Evolutionary conservation across 164 flowering plant species (phyloP).

Genomic region (Berberis vulgaris): DNA sequence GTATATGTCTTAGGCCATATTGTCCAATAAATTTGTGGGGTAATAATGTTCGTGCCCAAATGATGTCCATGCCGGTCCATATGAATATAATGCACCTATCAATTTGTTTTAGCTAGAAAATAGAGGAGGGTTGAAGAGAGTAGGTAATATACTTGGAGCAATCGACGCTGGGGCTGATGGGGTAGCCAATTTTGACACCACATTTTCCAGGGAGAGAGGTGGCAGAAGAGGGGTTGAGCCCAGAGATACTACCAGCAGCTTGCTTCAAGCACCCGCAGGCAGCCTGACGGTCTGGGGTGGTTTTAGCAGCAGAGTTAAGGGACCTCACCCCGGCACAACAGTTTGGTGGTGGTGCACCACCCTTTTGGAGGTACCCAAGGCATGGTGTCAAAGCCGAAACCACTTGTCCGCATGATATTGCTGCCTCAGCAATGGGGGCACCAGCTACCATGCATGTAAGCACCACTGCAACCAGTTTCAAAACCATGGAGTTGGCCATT

Average conservation of each 20-base stretch:
- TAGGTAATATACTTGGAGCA: slow-evolving; percentile 1
- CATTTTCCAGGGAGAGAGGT: not conserved
- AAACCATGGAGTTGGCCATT: not conserved
- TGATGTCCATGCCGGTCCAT: no score
- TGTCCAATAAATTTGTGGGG: no score
- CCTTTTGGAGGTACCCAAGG: slow-evolving; percentile 10
- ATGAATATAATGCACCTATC: no score
- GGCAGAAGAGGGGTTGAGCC: not conserved
- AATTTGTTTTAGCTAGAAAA: no score
- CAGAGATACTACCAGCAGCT: not conserved
- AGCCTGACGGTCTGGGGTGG: not conserved
- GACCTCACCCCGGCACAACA: slow-evolving; percentile 10
- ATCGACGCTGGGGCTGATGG: not conserved
- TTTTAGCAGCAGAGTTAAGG: not conserved
- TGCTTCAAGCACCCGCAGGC: slow-evolving; percentile 1
- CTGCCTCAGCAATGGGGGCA: slow-evolving; percentile 12
- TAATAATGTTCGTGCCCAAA: no score
- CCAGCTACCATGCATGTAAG: slow-evolving; percentile 9
- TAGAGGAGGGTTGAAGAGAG: not conserved
- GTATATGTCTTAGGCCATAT: no score
- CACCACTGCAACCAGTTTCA: not conserved
- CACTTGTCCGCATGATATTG: slow-evolving; percentile 16
- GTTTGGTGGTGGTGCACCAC: slow-evolving; percentile 2
- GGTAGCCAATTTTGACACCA: not conserved
- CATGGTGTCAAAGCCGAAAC: slow-evolving; percentile 10